These are phyloP conservation scores for Scheffersomyces parashehatae DNA, from an alignment of 1,139 yeast species.

Conservation along the genomic window DNA sequence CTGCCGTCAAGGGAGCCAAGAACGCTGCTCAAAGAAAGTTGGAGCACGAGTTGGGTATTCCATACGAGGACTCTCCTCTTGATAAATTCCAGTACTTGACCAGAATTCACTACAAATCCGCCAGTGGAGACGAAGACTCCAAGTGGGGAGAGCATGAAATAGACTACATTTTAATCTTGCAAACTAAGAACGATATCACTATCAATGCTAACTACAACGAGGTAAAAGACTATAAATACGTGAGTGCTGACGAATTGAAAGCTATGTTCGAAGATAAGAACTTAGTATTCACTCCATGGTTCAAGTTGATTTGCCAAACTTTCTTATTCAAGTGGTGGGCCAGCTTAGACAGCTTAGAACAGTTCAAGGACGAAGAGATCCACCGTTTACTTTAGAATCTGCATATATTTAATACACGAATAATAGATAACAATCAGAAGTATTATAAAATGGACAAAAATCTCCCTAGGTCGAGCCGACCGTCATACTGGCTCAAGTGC, in stretches of 20 bases:
- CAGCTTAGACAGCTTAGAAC: slow-evolving; percentile 56
- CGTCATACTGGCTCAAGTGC: too few relatives aligned
- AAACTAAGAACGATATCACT: slow-evolving; percentile 54
- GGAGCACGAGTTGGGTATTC: slow-evolving; percentile 89
- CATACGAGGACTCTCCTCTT: slow-evolving; percentile 59
- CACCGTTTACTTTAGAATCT: slow-evolving; percentile 43
- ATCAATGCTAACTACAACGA: slow-evolving; percentile 70
- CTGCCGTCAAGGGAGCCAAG: slow-evolving; percentile 75
- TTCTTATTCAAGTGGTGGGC: slow-evolving; percentile 95
- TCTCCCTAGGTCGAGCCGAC: too few relatives aligned
- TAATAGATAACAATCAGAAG: background rate
- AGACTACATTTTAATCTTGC: slow-evolving; percentile 85
- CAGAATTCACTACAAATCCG: slow-evolving; percentile 92
- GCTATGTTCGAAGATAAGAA: slow-evolving; percentile 69
- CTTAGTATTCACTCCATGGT: slow-evolving; percentile 93
- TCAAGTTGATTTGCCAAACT: slow-evolving; percentile 89
- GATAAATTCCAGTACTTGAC: slow-evolving; percentile 79
- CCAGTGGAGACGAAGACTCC: slow-evolving; percentile 62
- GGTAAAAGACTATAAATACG: slow-evolving; percentile 80
- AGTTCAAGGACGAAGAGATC: slow-evolving; percentile 45
- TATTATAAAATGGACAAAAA: too few relatives aligned
- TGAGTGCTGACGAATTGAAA: slow-evolving; percentile 63
- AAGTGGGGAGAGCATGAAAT: slow-evolving; percentile 99
- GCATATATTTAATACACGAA: background rate
- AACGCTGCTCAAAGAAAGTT: slow-evolving; percentile 90